Evolutionary conservation across 352 stramenopile species (phyloP), one percentile per base, ranked within the genome.

Genomic region (Globisporangium heterothallicum): DNA sequence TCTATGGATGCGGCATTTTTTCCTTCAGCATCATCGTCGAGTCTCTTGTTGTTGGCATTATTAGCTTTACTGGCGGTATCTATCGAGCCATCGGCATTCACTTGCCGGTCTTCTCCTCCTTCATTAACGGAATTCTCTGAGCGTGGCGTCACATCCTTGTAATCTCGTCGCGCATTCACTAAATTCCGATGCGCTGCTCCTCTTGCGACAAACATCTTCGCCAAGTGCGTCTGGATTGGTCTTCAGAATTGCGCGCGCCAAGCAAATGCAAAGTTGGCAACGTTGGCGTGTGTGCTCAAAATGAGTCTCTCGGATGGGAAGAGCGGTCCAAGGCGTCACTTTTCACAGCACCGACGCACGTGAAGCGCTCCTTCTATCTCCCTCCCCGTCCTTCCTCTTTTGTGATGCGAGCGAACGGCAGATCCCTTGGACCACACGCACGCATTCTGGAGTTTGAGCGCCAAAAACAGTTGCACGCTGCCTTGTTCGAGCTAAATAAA

Each of bases 201-300:
- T 26, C 62, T 53, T 30, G 62, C 58, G 18, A 51, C 62, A 18
- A 70, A 70, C 62, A 70, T 70, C n/a, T 22, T 36, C 10, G 14
- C 14, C 1, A 16, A 46, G 49, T 13, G 49, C 14, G 30, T 25
- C 24, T 21, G n/a, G 19, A 26, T 30, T 8, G 13, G n/a, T 49
- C 42, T 46, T 16, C 9, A 7, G 9, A 16, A 27, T 41, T 14
- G 34, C 34, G n/a, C n/a, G n/a, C n/a, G n/a, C n/a, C n/a, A n/a
- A n/a, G n/a, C n/a, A n/a, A n/a, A n/a, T n/a, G n/a, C n/a, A n/a
- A n/a, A n/a, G n/a, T n/a, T n/a, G n/a, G n/a, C n/a, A n/a, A n/a
- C n/a, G n/a, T n/a, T n/a, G n/a, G n/a, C n/a, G 10, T 9, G 14
- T 10, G 32, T 18, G 8, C 32, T 18, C 3, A 38, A 16, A 38